These are phyloP conservation scores for Penicillium verrucosum DNA, from an alignment of 2,329 filamentous ascomycete species.

Conservation along the genomic window DNA sequence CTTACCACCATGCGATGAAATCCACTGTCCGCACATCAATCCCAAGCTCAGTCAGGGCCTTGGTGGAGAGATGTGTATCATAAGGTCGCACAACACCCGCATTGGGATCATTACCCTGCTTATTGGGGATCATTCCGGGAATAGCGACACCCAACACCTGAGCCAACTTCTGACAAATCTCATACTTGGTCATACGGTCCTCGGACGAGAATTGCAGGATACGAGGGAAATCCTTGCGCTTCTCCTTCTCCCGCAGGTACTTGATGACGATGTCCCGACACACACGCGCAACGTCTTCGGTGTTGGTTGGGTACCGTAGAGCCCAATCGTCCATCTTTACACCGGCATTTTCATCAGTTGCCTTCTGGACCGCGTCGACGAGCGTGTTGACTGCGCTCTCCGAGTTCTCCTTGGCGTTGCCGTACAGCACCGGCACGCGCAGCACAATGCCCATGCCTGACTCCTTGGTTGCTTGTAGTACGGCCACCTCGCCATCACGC, in stretches of 20 bases:
- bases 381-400: constrained; percentile 84
- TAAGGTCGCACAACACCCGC: constrained; percentile 75
- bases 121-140: constrained; percentile 62
- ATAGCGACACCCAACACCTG: constrained; percentile 74
- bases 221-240: constrained; percentile 57
- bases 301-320: constrained; percentile 81
- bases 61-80: constrained; percentile 82
- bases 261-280: constrained; percentile 69
- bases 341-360: constrained; percentile 59
- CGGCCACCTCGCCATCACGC: constrained; percentile 66
- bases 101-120: constrained; percentile 68
- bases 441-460: constrained; percentile 65
- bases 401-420: constrained; percentile 63
- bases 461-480: constrained; percentile 58
- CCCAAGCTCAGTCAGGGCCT: constrained; percentile 66
- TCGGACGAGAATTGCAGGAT: constrained; percentile 85
- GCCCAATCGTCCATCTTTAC: constrained; percentile 86
- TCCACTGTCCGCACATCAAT: constrained; percentile 72
- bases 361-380: constrained; percentile 71
- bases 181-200: constrained; percentile 82
- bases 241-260: constrained; percentile 56
- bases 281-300: constrained; percentile 78
- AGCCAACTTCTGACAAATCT: constrained; percentile 75
- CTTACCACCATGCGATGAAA: constrained; percentile 76
- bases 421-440: constrained; percentile 81